Conservation (phyloP, 108 stramenopile species). For the Aurantiochytrium sp. region DNA sequence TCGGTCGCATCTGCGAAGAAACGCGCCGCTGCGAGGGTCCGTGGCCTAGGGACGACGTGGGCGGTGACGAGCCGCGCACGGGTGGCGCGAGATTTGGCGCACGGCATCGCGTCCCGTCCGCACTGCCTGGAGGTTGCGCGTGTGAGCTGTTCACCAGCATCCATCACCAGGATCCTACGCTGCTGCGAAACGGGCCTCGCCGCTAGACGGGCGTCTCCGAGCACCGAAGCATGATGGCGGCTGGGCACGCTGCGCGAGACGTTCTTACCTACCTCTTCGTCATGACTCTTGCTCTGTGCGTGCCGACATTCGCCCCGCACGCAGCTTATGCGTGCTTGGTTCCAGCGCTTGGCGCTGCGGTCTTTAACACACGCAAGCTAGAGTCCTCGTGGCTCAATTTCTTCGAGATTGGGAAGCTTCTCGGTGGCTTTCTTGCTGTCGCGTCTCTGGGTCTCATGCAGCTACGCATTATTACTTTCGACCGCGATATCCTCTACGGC, state of each 20-base stretch:
- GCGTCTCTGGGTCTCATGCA: background rate
- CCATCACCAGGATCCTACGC: no score
- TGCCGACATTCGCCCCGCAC: background rate
- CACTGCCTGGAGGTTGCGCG: no score
- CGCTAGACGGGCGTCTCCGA: no score
- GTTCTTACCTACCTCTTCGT: background rate
- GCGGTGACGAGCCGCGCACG: no score
- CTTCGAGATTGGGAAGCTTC: background rate
- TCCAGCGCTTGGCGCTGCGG: background rate
- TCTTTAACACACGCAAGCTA: background rate
- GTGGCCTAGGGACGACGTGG: no score
- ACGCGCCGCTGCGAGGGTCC: no score
- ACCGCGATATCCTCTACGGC: background rate
- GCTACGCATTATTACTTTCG: background rate
- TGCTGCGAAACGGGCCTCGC: no score
- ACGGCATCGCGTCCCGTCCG: no score
- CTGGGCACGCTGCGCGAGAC: background rate
- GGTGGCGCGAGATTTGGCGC: no score
- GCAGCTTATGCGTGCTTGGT: background rate
- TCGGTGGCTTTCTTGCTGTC: background rate
- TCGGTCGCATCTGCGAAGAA: no score
- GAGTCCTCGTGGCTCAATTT: background rate
- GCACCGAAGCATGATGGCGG: no score
- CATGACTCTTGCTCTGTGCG: background rate
- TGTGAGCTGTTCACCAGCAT: no score